Evolutionary conservation across 169 alveolate species (phyloP), one percentile per base, ranked within the genome.

Genomic region (Theileria luwenshuni): DNA sequence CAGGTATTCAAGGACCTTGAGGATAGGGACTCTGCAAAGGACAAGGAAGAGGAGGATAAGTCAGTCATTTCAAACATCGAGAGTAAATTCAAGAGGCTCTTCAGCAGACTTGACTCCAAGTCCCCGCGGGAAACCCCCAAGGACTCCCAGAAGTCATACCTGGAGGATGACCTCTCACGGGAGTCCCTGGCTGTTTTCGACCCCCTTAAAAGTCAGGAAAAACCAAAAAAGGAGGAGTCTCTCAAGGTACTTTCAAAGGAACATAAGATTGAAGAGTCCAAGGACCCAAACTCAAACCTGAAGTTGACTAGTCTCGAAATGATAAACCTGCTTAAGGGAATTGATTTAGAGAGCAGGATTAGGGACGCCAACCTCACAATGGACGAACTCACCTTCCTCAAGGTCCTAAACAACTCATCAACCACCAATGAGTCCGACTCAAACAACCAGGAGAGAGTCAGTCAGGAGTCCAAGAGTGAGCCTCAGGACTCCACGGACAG

Each of bases 31-130:
- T 3, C 23, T 6, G 60, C 60, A 3, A 23, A 49, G 33, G 23
- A 38, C n/a, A 1, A 56, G 45, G 65, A 27, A 12, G 38, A 28
- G 15, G 23, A 38, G n/a, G 65, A 1, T 8, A 43, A 27, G 15
- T 56, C 65, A 15, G 8, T 19, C 1, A 25, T 77, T 1, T 41
- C 25, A 3, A 58, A 65, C 61, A 25, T 77, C 33, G 86, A 65
- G 61, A 47, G 35, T 2, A 42, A 69, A 2, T 77, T 77, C 79
- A 64, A 77, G 64, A 28, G 35, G 59, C 30, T 77, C 38, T 27
- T 77, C 58, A 21, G 17, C 13, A 56, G 52, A 0, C 60, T 65
- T 19, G 86, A 68, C 23, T 62, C 71, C 3, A 63, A 25, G 35
- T 21, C 45, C 35, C 25, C 28, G 1, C 23, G 62, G 12, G 28